Base-by-base conservation (phyloP, 108 stramenopile species). In the Cylindrotheca closterium region DNA sequence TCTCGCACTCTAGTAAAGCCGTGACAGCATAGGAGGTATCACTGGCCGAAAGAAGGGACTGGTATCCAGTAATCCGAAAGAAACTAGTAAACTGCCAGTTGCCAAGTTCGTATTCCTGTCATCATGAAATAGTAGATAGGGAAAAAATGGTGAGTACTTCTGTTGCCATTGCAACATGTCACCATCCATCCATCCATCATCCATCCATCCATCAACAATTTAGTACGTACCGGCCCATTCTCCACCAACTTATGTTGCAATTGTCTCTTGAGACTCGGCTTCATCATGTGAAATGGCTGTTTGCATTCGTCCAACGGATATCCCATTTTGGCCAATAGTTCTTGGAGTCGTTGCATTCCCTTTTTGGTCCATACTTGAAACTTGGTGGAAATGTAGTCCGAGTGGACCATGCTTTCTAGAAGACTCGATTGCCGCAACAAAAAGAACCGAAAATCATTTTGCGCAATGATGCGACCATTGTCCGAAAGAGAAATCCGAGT, bases 301-400 rank as follows among this genome's bases (percentile, higher is more conserved):
- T 78, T 69, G 69, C 89, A 91, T 60, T 84, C 78, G 25, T 84
- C 78, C 45, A 94, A 55, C 0, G 93, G 88, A 68, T 77, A 86
- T 21, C 93, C 93, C 93, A 94, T 90, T 61, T 84, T 89, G n/a
- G 93, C 93, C 63, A 94, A 58, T 72, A 91, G 54, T 62, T 94
- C 89, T 72, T 84, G 82, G 49, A 90, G 59, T 47, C 68, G 60
- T 42, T 76, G 75, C 67, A 73, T 73, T 24, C 93, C 93, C 25
- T 63, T 58, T 25, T 71, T 63, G 31, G 71, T 89, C 72, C 79
- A 87, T 19, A 91, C 56, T 67, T 86, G 83, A 63, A 91, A 32
- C 55, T 77, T 83, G 19, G 84, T 84, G 28, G 80, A 73, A 19
- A 94, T 69, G 57, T 78, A 88, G 24, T 87, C 79, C 37, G 87